Base-by-base conservation (phyloP, 2,329 filamentous ascomycete genomes). In the Neobulgaria alba region DNA sequence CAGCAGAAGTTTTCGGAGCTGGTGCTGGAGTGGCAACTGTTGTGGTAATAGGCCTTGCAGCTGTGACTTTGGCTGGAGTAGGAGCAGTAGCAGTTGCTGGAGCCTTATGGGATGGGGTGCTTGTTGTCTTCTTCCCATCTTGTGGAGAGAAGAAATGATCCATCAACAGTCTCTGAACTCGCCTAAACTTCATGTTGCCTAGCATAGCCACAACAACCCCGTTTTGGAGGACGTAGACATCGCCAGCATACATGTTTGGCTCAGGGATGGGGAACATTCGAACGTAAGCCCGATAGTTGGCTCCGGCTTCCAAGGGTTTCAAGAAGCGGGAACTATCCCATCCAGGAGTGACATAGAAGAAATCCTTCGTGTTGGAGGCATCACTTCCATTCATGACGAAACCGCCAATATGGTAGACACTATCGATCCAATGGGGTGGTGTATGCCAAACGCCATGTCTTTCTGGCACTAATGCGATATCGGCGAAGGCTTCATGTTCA, bases 101-200 rank as follows among this genome's bases (percentile, higher is more conserved):
- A n/a, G n/a, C n/a, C n/a, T n/a, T n/a, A n/a, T n/a, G n/a, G n/a
- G n/a, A n/a, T n/a, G n/a, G n/a, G n/a, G n/a, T n/a, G n/a, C n/a
- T n/a, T n/a, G n/a, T n/a, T n/a, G n/a, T n/a, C n/a, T n/a, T n/a
- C n/a, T n/a, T 63, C 46, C 73, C 73, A 34, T 69, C 66, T 2
- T 78, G 78, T 40, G 80, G 79, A 47, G 85, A 64, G 59, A 85
- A 72, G 51, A 77, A 54, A 38, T 55, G n/a, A n/a, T n/a, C n/a
- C n/a, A n/a, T 54, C 31, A 55, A 37, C 4, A 55, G n/a, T n/a
- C n/a, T n/a, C 41, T n/a, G n/a, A n/a, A n/a, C 30, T 74, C 73
- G 53, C 80, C 77, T 26, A 79, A 57, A 58, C 34, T 57, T 55
- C 37, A 58, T 37, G 17, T 50, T 53, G 3, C 43, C 42, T 23